These are phyloP conservation scores for Curvularia hawaiiensis DNA, from an alignment of 2,329 filamentous ascomycete species.

Conservation along the genomic window DNA sequence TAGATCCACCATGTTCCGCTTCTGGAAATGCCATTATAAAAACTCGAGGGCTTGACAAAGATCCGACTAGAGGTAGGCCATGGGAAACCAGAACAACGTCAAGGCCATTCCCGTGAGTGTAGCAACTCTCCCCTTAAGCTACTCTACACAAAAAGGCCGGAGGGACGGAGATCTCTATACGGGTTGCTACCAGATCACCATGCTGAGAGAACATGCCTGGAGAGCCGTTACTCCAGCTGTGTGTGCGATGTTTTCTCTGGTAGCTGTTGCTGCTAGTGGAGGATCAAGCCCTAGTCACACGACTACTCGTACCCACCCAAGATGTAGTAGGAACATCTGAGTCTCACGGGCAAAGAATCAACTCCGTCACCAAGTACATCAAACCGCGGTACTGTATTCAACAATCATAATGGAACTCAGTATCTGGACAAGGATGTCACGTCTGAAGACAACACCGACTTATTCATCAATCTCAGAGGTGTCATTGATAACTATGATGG, in stretches of 20 bases:
- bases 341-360: slow-evolving; percentile 48
- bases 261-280: slow-evolving; percentile 55
- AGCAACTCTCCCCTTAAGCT: slow-evolving; percentile 50
- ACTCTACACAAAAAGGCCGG: slow-evolving; percentile 50
- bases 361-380: slow-evolving; percentile 32
- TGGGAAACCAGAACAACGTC: slow-evolving; percentile 41
- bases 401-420: slow-evolving; percentile 23
- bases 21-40: slow-evolving; percentile 30
- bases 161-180: slow-evolving; percentile 50
- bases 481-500: slow-evolving; percentile 46
- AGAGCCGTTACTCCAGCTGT: slow-evolving; percentile 51
- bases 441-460: slow-evolving; percentile 27
- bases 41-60: slow-evolving; percentile 34
- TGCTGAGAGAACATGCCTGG: slow-evolving; percentile 51
- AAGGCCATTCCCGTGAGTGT: slow-evolving; percentile 52
- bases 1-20: slow-evolving; percentile 24
- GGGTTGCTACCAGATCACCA: slow-evolving; percentile 40
- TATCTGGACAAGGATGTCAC: slow-evolving; percentile 21
- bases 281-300: slow-evolving; percentile 53
- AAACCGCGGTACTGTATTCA: slow-evolving; percentile 25
- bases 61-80: no score
- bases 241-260: slow-evolving; percentile 39
- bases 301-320: slow-evolving; percentile 54
- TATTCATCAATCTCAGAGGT: slow-evolving; percentile 33
- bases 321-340: slow-evolving; percentile 57